phyloP scores from a whole-genome alignment of 495 filamentous ascomycete species.

The Neurospora sp. region DNA sequence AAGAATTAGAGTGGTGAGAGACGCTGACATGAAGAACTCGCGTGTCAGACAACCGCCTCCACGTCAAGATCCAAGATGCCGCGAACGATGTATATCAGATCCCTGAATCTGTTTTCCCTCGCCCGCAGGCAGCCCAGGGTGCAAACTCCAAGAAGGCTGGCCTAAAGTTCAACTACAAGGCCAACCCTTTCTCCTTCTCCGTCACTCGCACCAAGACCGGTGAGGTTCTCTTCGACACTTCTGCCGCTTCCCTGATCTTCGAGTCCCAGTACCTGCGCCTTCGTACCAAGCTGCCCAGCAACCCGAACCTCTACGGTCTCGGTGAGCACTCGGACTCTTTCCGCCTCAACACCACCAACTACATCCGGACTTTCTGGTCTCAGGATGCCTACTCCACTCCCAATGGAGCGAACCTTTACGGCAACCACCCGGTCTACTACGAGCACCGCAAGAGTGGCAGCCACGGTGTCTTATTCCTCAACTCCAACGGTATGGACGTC shows the following conservation, averaged over 20 bases:
- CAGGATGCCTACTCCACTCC: slow-evolving; percentile 55
- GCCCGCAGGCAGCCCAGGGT: slow-evolving; percentile 33
- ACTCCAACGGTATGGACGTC: slow-evolving; percentile 82
- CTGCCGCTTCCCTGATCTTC: slow-evolving; percentile 59
- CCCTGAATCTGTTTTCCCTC: slow-evolving; percentile 58
- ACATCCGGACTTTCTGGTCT: slow-evolving; percentile 72
- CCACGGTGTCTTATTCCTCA: slow-evolving; percentile 76
- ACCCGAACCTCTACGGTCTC: slow-evolving; percentile 68
- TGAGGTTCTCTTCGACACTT: slow-evolving; percentile 74
- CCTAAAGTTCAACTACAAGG: slow-evolving; percentile 55
- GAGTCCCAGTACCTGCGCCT: slow-evolving; percentile 70
- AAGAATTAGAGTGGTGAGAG: neutral
- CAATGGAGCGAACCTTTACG: slow-evolving; percentile 60
- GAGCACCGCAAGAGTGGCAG: slow-evolving; percentile 62
- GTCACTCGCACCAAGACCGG: slow-evolving; percentile 50
- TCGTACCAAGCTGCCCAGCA: slow-evolving; percentile 55
- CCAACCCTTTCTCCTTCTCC: slow-evolving; percentile 66
- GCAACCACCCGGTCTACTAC: slow-evolving; percentile 75
- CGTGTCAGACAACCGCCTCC: slow-evolving; percentile 56
- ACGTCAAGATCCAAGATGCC: slow-evolving; percentile 73
- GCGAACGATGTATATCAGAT: slow-evolving; percentile 72
- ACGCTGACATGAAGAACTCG: neutral
- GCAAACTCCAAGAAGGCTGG: slow-evolving; percentile 26
- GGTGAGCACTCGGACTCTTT: slow-evolving; percentile 72
- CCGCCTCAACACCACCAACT: slow-evolving; percentile 59